phyloP scores from a whole-genome alignment of 2,329 filamentous ascomycete genomes.

The Cladosporium sp. region DNA sequence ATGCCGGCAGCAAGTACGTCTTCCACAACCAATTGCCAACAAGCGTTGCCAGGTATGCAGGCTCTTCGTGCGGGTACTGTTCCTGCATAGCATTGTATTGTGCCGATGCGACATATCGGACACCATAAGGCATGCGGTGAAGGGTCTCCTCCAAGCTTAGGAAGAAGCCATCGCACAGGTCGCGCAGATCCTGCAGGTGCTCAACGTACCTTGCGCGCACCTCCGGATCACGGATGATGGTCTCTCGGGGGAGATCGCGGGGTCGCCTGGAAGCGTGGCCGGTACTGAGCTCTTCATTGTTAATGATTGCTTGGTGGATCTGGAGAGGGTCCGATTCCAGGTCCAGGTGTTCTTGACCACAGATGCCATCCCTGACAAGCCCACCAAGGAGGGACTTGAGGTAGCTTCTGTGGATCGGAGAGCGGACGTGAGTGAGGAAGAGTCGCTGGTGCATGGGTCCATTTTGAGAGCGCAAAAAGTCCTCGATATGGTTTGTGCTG shows the following conservation, averaged over 20 bases:
- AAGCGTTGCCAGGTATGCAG: conserved; percentile 70
- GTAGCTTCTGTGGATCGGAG: conserved; percentile 86
- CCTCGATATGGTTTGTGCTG: conserved; percentile 63
- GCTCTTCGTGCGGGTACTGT: conserved; percentile 74
- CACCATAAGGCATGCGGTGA: conserved; percentile 84
- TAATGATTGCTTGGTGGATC: conserved; percentile 91
- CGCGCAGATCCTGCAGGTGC: conserved; percentile 85
- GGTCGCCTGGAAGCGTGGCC: conserved; percentile 74
- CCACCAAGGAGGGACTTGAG: conserved; percentile 79
- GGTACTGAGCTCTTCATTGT: conserved; percentile 92
- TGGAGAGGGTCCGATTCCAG: conserved; percentile 96
- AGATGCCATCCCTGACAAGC: conserved; percentile 82
- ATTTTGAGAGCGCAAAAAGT: conserved; percentile 65
- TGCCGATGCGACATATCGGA: conserved; percentile 81
- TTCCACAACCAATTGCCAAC: conserved; percentile 92
- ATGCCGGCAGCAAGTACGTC: conserved; percentile 82
- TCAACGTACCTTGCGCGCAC: conserved; percentile 90
- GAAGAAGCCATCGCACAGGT: conserved; percentile 91
- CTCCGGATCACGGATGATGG: conserved; percentile 93
- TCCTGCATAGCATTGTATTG: conserved; percentile 71
- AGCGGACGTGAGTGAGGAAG: conserved; percentile 79
- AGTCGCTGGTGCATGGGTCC: conserved; percentile 93
- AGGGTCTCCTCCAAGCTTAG: conserved; percentile 72
- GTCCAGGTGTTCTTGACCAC: conserved; percentile 85
- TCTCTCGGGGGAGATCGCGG: conserved; percentile 78